Evolutionary conservation across 2,329 filamentous ascomycete genomes (phyloP), one percentile per base, ranked within the genome.

Genomic region (Apiospora arundinis): DNA sequence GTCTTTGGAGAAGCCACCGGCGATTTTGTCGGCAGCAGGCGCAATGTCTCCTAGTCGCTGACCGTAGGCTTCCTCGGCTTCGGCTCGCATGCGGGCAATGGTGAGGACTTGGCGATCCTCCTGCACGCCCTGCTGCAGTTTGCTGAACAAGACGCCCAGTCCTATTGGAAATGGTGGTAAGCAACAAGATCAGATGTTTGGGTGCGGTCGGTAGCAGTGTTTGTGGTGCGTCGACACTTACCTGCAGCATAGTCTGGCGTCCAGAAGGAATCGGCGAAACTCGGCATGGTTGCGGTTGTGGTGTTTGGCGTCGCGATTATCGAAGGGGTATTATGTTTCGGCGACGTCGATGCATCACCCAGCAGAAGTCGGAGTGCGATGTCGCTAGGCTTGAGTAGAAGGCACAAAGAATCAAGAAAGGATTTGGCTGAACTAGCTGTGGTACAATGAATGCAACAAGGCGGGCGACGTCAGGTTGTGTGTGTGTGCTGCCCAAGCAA

Each of bases 201-300:
- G 56, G 32, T 28, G 16, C 45, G 28, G 18, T 45, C 4, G 42
- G 42, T 4, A 28, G 44, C 45, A 60, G 32, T 16, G 18, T 3
- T 16, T 45, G 14, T 60, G 46, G 16, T 52, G 68, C 49, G 28
- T 25, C 16, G 48, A 32, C 72, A 79, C 88, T 81, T 85, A 93
- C 93, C 95, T 87, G 93, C 95, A 81, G 95, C 95, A 88, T 98
- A 98, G 88, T 99, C 96, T 81, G 91, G 90, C 74, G 96, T 97
- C 96, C 96, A 99, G 85, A 99, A 98, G 68, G 95, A 97, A 85
- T 95, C 94, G 77, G 95, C 92, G 84, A 99, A 98, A 78, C 93
- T 90, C 77, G 93, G 92, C 93, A 95, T 95, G 81, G 83, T 90
- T 25, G 28, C 46, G 46, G 46, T 23, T 52, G 12, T 40, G 23